Percentiles rank a stretch among this genome's conserved stretches.
phyloP scores from a whole-genome alignment of 2,329 filamentous ascomycete species.

The Madurella mycetomatis region DNA sequence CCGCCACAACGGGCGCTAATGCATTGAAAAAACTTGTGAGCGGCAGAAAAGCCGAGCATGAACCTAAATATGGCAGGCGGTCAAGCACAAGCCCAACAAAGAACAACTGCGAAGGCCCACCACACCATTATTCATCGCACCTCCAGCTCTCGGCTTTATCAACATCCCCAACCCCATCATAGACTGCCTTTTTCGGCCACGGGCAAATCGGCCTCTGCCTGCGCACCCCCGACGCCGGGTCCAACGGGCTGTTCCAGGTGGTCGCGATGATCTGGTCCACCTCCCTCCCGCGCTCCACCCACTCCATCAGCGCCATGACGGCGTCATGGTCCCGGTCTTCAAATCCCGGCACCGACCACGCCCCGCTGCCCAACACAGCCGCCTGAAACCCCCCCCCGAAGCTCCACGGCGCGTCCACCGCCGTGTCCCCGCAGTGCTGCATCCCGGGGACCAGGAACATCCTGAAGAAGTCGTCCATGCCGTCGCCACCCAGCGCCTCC shows the following conservation, averaged over 20 bases:
- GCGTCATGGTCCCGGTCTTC: slow-evolving; percentile 34
- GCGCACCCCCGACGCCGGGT: slow-evolving; percentile 20
- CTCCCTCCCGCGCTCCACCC: slow-evolving; percentile 31
- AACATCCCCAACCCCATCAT: slow-evolving; percentile 17
- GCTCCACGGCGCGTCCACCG: slow-evolving; percentile 34
- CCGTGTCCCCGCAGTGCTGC: slow-evolving; percentile 40
- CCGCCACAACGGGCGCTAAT: slow-evolving; percentile 10
- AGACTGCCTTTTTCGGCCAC: slow-evolving; percentile 23
- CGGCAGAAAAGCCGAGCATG: slow-evolving; percentile 6
- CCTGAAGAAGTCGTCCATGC: slow-evolving; percentile 44
- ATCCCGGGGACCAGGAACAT: slow-evolving; percentile 50
- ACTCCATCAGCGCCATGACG: slow-evolving; percentile 31
- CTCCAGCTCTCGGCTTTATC: slow-evolving; percentile 19
- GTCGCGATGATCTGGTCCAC: slow-evolving; percentile 21
- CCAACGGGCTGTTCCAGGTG: slow-evolving; percentile 18
- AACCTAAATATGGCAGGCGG: background rate
- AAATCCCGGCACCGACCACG: slow-evolving; percentile 34
- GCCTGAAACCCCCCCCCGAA: slow-evolving; percentile 31
- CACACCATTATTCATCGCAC: slow-evolving; percentile 6
- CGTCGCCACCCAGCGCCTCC: slow-evolving; percentile 33
- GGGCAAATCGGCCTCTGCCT: slow-evolving; percentile 27
- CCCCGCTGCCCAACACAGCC: slow-evolving; percentile 24
- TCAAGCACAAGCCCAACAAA: background rate
- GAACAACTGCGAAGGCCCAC: too few relatives aligned
- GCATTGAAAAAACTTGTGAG: background rate